Conservation (phyloP, 768 basidiomycete genomes). For the Clathrus columnatus region DNA sequence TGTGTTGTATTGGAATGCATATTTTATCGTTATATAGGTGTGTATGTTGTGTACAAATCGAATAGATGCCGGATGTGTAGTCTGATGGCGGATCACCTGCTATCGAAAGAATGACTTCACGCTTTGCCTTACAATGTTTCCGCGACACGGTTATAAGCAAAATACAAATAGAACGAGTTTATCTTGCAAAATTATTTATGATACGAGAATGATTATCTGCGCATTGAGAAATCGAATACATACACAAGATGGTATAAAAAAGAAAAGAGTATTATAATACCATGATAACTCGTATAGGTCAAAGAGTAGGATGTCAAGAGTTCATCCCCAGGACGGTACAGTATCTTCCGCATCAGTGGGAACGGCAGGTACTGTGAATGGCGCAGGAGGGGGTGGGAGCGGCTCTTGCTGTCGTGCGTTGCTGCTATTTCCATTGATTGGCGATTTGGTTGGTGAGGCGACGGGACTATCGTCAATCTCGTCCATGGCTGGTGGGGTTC, state of each 20-base stretch:
- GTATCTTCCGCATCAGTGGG: background rate
- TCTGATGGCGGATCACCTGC: no score
- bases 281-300: background rate
- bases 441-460: background rate
- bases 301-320: background rate
- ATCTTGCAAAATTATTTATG: no score
- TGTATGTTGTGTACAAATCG: no score
- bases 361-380: background rate
- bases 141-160: no score
- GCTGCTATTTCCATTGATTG: background rate
- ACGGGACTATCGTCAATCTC: background rate
- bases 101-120: no score
- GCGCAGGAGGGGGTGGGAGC: background rate
- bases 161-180: no score
- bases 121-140: no score
- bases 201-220: no score
- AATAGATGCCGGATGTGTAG: no score
- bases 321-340: background rate
- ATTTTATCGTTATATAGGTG: no score
- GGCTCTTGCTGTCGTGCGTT: background rate
- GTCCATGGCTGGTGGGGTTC: background rate
- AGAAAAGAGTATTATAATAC: background rate
- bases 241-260: background rate
- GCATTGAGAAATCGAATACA: background rate
- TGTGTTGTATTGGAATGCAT: no score